A percentile compares a stretch with the other conserved stretches of the same genome.
Evolutionary conservation across 192 early-diverging fungal genomes (phyloP).

Genomic region (Umbelopsis sp.): DNA sequence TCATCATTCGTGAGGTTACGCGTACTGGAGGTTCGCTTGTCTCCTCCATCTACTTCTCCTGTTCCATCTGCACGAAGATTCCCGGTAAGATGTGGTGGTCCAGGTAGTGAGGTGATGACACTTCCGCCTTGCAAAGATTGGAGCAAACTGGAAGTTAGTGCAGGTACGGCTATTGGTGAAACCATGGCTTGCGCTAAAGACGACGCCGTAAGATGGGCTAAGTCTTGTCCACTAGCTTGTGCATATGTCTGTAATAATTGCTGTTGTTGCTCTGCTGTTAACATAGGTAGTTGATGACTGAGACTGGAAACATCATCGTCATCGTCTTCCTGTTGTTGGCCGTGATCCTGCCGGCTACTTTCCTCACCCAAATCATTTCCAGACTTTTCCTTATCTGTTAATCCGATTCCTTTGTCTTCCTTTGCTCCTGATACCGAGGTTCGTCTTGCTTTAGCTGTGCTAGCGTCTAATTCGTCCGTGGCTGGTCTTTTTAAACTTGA

Average conservation of each 20-base stretch:
- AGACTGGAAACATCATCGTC: not conserved
- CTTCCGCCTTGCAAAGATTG: slow-evolving; percentile 33
- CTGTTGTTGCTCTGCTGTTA: slow-evolving; percentile 27
- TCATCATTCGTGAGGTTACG: slow-evolving; percentile 67
- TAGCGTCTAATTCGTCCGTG: not conserved
- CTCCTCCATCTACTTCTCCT: slow-evolving; percentile 18
- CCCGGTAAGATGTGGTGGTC: slow-evolving; percentile 21
- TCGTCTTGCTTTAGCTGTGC: not conserved
- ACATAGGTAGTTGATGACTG: not conserved
- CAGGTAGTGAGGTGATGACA: slow-evolving; percentile 36
- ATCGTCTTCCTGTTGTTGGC: not conserved
- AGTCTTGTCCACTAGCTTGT: slow-evolving; percentile 34
- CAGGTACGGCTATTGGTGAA: slow-evolving; percentile 35
- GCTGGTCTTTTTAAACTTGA: not conserved
- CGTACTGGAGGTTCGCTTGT: slow-evolving; percentile 16
- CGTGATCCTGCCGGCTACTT: not conserved
- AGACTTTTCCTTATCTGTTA: not conserved
- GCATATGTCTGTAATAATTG: slow-evolving; percentile 35
- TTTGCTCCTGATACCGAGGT: not conserved
- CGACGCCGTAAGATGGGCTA: slow-evolving; percentile 31
- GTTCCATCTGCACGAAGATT: slow-evolving; percentile 7
- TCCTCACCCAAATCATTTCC: not conserved
- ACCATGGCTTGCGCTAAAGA: slow-evolving; percentile 41
- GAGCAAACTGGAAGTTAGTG: slow-evolving; percentile 20
- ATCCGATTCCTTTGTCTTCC: not conserved